phyloP scores from a whole-genome alignment of 345 rosid genomes.

The Geranium rotundifolium region DNA sequence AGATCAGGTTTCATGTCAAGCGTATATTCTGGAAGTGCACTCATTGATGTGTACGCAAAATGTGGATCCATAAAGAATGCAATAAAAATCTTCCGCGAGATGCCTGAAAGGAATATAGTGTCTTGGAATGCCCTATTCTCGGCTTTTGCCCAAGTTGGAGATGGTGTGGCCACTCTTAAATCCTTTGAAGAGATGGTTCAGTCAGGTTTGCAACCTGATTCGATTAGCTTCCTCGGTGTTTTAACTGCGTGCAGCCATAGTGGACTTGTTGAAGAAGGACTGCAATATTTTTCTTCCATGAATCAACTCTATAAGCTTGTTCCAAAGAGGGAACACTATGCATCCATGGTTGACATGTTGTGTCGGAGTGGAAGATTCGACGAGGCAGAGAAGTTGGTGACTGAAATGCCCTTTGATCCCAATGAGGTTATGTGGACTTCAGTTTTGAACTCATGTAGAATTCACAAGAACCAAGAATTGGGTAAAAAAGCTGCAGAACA shows the following conservation, averaged over 20 bases:
- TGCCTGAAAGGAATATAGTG: conserved; percentile 64
- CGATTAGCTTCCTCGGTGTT: conserved; percentile 56
- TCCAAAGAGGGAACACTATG: conserved; percentile 64
- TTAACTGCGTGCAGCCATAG: conserved; percentile 79
- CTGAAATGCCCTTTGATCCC: conserved; percentile 59
- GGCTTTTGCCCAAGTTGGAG: conserved; percentile 71
- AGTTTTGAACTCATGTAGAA: conserved; percentile 72
- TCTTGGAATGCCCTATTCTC: conserved; percentile 83
- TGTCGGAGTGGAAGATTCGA: conserved; percentile 53
- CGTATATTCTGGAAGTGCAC: conserved; percentile 64
- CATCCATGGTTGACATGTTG: conserved; percentile 56
- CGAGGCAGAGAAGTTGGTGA: conserved; percentile 60
- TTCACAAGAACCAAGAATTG: conserved; percentile 59
- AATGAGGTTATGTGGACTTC: conserved; percentile 88
- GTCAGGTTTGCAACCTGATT: conserved; percentile 59
- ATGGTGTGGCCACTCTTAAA: conserved; percentile 46
- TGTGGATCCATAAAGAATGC: conserved; percentile 74
- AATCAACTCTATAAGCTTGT: conserved; percentile 30
- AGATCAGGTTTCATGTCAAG: conserved; percentile 58
- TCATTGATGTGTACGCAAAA: conserved; percentile 79
- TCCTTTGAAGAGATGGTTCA: conserved; percentile 50
- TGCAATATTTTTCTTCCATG: conserved; percentile 49
- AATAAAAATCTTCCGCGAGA: conserved; percentile 48
- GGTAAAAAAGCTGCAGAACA: conserved; percentile 59
- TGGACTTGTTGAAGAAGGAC: conserved; percentile 68